These are phyloP conservation scores for Helminthosporium solani DNA, from an alignment of 2,329 filamentous ascomycete species.

Conservation along the genomic window DNA sequence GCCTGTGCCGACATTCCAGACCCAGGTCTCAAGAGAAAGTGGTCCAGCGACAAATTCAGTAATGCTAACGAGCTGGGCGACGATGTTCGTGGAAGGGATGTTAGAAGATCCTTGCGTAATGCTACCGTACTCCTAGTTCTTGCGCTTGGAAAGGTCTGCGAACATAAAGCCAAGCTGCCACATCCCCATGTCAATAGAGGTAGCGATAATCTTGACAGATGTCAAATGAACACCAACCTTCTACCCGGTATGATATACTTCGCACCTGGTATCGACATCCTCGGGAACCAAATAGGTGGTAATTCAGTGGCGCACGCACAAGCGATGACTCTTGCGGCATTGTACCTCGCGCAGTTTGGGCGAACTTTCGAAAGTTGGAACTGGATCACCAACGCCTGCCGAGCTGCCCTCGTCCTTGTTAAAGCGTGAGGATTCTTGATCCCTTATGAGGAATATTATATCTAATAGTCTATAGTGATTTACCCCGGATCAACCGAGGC, in stretches of 20 bases:
- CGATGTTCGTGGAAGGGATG: constrained; percentile 14
- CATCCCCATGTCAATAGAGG: constrained; percentile 56
- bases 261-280: constrained; percentile 79
- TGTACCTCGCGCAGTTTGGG: constrained; percentile 87
- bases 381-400: constrained; percentile 64
- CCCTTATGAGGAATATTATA: not conserved
- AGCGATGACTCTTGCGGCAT: constrained; percentile 76
- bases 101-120: constrained; percentile 52
- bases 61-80: constrained; percentile 22
- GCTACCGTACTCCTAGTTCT: constrained; percentile 80
- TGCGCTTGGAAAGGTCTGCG: constrained; percentile 84
- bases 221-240: constrained; percentile 70
- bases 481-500: constrained; percentile 29
- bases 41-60: constrained; percentile 29
- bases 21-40: constrained; percentile 38
- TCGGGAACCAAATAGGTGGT: constrained; percentile 77
- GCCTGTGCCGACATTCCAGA: constrained; percentile 18
- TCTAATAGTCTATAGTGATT: constrained; percentile 33
- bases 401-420: constrained; percentile 69
- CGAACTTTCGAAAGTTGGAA: constrained; percentile 82
- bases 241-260: constrained; percentile 91
- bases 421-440: constrained; percentile 55
- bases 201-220: constrained; percentile 26
- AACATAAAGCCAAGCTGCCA: constrained; percentile 54
- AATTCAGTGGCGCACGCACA: constrained; percentile 83